These are phyloP conservation scores for Parachaetomium inaequale DNA, from an alignment of 495 filamentous ascomycete genomes.

Conservation along the genomic window DNA sequence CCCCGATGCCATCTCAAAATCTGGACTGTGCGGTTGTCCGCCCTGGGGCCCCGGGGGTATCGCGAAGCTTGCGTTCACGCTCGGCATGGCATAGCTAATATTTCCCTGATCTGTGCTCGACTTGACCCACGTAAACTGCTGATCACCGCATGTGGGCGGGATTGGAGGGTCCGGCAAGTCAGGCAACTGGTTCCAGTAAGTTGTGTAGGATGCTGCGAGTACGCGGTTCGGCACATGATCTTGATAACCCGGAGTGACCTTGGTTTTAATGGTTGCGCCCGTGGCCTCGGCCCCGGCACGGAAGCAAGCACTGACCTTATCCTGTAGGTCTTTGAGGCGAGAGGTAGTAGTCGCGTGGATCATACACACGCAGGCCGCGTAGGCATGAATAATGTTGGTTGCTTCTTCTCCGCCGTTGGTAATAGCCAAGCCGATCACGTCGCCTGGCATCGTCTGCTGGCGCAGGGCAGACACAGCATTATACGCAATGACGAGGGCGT, in stretches of 20 bases:
- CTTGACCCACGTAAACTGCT: slow-evolving; percentile 4
- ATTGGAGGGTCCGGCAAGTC: slow-evolving; percentile 30
- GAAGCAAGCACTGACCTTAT: slow-evolving; percentile 56
- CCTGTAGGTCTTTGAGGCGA: slow-evolving; percentile 46
- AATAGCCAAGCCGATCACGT: slow-evolving; percentile 59
- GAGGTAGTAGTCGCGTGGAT: slow-evolving; percentile 47
- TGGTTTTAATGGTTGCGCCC: slow-evolving; percentile 52
- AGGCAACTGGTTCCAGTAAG: slow-evolving; percentile 49
- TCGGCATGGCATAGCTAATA: slow-evolving; percentile 58
- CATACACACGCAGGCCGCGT: slow-evolving; percentile 52
- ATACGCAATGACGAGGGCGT: slow-evolving; percentile 59
- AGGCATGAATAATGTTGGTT: slow-evolving; percentile 60
- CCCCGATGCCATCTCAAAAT: slow-evolving; percentile 55
- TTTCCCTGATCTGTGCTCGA: slow-evolving; percentile 61
- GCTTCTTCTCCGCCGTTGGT: slow-evolving; percentile 57
- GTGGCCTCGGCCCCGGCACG: slow-evolving; percentile 59
- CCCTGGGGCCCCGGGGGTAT: slow-evolving; percentile 47
- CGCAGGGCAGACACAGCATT: slow-evolving; percentile 59
- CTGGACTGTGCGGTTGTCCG: slow-evolving; percentile 56
- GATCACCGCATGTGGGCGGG: not conserved
- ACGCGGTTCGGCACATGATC: slow-evolving; percentile 60
- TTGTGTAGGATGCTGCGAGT: slow-evolving; percentile 50
- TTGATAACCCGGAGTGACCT: slow-evolving; percentile 47
- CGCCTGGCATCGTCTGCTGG: slow-evolving; percentile 59
- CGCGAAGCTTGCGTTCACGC: slow-evolving; percentile 54